These are phyloP conservation scores for Breynia disticha DNA, from an alignment of 441 rosid species.

Conservation along the genomic window DNA sequence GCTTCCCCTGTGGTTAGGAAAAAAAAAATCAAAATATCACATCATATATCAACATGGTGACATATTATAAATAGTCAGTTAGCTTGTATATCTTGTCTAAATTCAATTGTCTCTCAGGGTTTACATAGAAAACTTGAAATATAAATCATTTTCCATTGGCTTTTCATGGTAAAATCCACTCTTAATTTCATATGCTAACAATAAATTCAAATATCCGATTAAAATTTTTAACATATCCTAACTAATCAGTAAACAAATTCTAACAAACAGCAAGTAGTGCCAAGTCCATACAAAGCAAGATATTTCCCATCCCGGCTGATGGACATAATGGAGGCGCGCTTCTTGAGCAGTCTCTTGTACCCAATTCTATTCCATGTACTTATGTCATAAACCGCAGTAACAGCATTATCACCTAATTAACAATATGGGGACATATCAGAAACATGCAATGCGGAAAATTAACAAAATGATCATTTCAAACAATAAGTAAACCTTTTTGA, in stretches of 20 bases:
- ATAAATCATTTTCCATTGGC: no score
- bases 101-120: no score
- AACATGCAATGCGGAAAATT: neutral
- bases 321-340: constrained; percentile 72
- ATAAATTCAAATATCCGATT: neutral
- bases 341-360: constrained; percentile 70
- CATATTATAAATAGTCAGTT: neutral
- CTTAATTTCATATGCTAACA: neutral
- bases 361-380: constrained; percentile 95
- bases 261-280: constrained; percentile 1
- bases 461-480: neutral
- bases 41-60: neutral
- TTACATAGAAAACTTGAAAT: no score
- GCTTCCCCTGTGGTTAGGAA: constrained; percentile 53
- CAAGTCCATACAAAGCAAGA: constrained; percentile 68
- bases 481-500: constrained; percentile 42
- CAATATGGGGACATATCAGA: constrained; percentile 14
- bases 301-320: constrained; percentile 92
- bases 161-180: no score
- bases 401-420: constrained; percentile 53
- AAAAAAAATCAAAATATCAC: constrained; percentile 10
- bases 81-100: neutral
- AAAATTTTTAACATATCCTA: neutral
- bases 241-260: neutral
- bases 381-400: constrained; percentile 76